Conservation (phyloP, 345 rosid species). For the Acer saccharum region DNA sequence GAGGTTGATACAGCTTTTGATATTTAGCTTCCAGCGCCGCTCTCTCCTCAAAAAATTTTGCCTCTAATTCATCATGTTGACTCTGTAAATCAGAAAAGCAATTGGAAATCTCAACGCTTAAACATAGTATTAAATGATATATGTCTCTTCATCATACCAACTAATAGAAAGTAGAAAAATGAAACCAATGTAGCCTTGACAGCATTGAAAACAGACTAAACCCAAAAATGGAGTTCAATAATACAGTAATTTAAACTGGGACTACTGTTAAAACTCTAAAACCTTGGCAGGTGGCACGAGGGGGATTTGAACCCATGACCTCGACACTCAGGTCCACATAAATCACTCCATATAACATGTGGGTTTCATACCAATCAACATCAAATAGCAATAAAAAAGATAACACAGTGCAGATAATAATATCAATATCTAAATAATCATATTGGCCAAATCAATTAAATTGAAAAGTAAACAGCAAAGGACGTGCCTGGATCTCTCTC, state of each 20-base stretch:
- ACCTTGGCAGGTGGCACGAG: too few species aligned
- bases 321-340: neutral
- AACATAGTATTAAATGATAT: neutral
- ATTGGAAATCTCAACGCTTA: neutral
- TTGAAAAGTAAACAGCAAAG: neutral
- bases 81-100: slow-evolving; percentile 44
- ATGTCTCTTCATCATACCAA: neutral
- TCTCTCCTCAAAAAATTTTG: slow-evolving; percentile 88
- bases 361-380: neutral
- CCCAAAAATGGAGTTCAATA: neutral
- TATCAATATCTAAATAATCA: neutral
- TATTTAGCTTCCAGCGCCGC: slow-evolving; percentile 93
- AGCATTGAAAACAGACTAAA: too few species aligned
- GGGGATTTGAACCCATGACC: too few species aligned
- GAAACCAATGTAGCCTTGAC: neutral
- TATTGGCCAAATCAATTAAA: neutral
- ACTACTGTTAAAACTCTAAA: neutral
- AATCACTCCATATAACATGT: neutral
- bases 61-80: slow-evolving; percentile 80
- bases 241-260: neutral
- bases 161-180: neutral
- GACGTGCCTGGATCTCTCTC: slow-evolving; percentile 80
- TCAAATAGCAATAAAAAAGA: neutral
- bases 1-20: slow-evolving; percentile 80
- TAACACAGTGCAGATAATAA: neutral